Conservation (phyloP, 192 early-diverging fungal species). For the Coemansia sp. region DNA sequence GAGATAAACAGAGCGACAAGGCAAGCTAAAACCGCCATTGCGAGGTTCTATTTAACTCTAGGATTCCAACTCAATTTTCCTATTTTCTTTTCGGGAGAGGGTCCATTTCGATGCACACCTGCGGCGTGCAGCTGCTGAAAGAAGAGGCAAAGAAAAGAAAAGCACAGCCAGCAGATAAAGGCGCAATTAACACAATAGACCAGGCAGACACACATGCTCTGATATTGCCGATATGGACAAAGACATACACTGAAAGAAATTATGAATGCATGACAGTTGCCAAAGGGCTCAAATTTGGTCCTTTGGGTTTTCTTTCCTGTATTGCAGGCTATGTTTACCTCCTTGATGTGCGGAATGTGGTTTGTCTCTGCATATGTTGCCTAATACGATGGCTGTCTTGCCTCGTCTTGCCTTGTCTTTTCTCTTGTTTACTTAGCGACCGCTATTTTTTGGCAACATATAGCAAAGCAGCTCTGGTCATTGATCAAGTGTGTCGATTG, state of each 20-base stretch:
- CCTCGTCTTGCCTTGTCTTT: too few species aligned
- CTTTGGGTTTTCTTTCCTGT: neutral
- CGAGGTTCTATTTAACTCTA: neutral
- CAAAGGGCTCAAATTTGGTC: neutral
- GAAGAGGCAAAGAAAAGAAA: neutral
- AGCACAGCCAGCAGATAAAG: neutral
- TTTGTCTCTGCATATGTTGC: too few species aligned
- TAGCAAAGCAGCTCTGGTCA: too few species aligned
- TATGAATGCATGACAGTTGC: neutral
- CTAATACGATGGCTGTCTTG: too few species aligned
- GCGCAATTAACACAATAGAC: neutral
- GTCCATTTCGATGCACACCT: neutral
- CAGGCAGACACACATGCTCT: neutral
- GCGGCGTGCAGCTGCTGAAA: neutral
- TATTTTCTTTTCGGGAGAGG: neutral
- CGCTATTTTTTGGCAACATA: too few species aligned
- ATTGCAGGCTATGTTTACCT: too few species aligned
- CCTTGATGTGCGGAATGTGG: too few species aligned
- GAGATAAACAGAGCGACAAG: neutral
- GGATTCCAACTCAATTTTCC: neutral
- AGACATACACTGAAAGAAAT: neutral
- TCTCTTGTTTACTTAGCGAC: too few species aligned
- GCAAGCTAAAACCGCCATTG: neutral
- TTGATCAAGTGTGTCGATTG: too few species aligned
- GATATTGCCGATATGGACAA: neutral